A percentile compares a stretch with the other conserved stretches of the same genome.
These are phyloP conservation scores for Penicillium soppii DNA, from an alignment of 495 filamentous ascomycete species.

Conservation along the genomic window DNA sequence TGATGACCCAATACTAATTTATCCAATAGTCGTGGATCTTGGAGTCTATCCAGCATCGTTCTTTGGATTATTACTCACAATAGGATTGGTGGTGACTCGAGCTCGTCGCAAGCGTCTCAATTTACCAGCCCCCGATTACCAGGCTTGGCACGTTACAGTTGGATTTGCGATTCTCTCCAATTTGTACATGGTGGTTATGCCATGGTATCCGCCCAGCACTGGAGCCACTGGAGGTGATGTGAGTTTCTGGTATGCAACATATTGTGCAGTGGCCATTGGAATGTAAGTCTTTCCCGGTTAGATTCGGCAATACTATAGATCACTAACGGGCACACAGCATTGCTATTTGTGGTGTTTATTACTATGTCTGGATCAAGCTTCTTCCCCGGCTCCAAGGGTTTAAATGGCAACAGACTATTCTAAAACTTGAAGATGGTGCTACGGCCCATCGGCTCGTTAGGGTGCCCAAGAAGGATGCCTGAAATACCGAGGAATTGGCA, in stretches of 20 bases:
- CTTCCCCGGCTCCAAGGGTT: conserved; percentile 53
- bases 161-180: conserved; percentile 55
- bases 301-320: background rate
- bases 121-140: conserved; percentile 45
- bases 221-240: conserved; percentile 59
- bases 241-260: conserved; percentile 68
- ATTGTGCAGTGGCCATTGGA: conserved; percentile 54
- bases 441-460: conserved; percentile 54
- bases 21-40: conserved; percentile 51
- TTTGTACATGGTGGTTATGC: conserved; percentile 58
- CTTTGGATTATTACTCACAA: conserved; percentile 53
- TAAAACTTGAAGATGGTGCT: conserved; percentile 47
- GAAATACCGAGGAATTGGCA: too few species aligned
- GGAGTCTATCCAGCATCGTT: conserved; percentile 50
- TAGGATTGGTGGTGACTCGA: conserved; percentile 55
- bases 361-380: conserved; percentile 53
- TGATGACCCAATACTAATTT: background rate
- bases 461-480: conserved; percentile 43
- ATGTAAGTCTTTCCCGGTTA: conserved; percentile 41
- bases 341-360: conserved; percentile 52
- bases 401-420: conserved; percentile 51
- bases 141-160: conserved; percentile 53
- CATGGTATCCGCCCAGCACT: conserved; percentile 62
- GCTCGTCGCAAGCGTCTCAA: conserved; percentile 47
- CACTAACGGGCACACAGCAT: conserved; percentile 32